Conservation (phyloP, 2,329 filamentous ascomycete genomes). For the Ilyonectria robusta region DNA sequence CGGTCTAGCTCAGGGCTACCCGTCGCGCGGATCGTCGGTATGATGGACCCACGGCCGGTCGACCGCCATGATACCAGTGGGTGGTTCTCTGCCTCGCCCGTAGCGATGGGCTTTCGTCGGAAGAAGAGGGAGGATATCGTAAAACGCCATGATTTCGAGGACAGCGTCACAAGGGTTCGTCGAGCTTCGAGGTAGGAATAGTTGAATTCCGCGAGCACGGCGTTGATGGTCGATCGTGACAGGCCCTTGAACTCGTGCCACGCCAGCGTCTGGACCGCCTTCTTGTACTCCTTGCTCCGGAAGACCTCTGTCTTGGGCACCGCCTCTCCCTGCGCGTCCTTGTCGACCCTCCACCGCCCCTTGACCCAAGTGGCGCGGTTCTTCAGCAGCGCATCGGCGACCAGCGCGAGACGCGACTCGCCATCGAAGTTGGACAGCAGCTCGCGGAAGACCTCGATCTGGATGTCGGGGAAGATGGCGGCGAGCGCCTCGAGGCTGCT, state of each 20-base stretch:
- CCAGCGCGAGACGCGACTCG: conserved; percentile 82
- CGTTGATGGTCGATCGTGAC: conserved; percentile 80
- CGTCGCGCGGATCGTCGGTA: conserved; percentile 76
- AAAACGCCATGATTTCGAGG: conserved; percentile 83
- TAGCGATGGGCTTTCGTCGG: conserved; percentile 70
- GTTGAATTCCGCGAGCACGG: conserved; percentile 85
- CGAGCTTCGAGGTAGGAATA: conserved; percentile 82
- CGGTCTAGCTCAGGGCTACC: conserved; percentile 75
- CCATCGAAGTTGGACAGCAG: conserved; percentile 82
- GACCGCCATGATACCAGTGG: conserved; percentile 74
- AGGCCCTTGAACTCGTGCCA: conserved; percentile 84
- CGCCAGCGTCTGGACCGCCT: conserved; percentile 76
- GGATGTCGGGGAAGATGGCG: conserved; percentile 84
- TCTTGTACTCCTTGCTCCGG: conserved; percentile 75
- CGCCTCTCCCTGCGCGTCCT: conserved; percentile 51
- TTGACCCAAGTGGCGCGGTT: conserved; percentile 79
- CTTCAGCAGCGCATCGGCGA: conserved; percentile 83
- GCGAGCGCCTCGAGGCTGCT: conserved; percentile 76
- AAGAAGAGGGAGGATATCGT: conserved; percentile 80
- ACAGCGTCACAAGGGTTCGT: conserved; percentile 76
- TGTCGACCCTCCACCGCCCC: conserved; percentile 72
- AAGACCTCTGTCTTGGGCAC: conserved; percentile 77
- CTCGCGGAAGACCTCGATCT: conserved; percentile 86
- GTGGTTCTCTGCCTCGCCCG: conserved; percentile 70
- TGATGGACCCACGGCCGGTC: conserved; percentile 67